Percentiles rank a stretch among this genome's conserved stretches.
These are phyloP conservation scores for Chytriomyces sp. DNA, from an alignment of 192 early-diverging fungal species.

Conservation along the genomic window DNA sequence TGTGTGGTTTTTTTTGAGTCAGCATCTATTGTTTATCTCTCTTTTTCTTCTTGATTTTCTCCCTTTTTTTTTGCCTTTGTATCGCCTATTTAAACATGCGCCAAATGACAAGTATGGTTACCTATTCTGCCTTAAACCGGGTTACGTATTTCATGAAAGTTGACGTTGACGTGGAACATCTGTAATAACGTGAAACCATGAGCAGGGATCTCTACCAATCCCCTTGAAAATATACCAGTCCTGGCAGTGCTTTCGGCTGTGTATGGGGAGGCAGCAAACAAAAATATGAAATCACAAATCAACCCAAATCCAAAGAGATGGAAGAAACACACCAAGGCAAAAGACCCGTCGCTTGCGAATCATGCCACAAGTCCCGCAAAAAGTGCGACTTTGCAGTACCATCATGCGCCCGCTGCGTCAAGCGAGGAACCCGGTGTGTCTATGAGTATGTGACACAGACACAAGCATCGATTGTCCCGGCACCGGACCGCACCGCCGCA, in stretches of 20 bases:
- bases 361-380: not conserved
- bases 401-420: not conserved
- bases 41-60: not conserved
- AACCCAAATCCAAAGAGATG: not conserved
- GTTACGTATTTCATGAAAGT: too few species aligned
- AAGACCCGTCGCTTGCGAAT: not conserved
- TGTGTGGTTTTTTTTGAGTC: not conserved
- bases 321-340: not conserved
- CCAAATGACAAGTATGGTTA: too few species aligned
- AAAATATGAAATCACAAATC: not conserved
- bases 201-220: too few species aligned
- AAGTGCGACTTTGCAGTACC: not conserved
- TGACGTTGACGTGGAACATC: too few species aligned
- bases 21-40: not conserved
- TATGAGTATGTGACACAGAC: not conserved
- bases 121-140: too few species aligned
- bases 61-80: too few species aligned
- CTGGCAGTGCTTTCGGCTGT: too few species aligned
- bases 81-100: too few species aligned
- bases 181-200: too few species aligned
- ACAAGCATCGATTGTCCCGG: not conserved
- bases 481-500: not conserved
- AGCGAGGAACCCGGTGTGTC: not conserved
- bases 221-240: too few species aligned
- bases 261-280: too few species aligned